Evolutionary conservation across 2,329 filamentous ascomycete species (phyloP).

Genomic region (Aspergillus neoniger): DNA sequence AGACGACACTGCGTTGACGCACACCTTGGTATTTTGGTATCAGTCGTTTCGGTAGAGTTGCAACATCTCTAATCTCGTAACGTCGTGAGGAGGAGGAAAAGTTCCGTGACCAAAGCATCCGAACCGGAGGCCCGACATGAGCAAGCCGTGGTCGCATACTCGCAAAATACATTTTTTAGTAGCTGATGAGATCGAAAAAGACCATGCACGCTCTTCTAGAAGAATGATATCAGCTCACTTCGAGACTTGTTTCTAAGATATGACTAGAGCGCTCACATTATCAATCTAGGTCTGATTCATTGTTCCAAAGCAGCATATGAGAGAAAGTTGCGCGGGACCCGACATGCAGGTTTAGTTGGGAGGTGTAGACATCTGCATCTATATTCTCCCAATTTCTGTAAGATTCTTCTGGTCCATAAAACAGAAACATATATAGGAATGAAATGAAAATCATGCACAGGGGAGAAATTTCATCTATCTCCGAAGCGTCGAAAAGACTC

Average conservation of each 20-base stretch:
- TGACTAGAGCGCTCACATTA: neutral
- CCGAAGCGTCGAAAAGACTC: too few relatives aligned
- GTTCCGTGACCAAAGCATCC: constrained; percentile 28
- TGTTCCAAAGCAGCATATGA: neutral
- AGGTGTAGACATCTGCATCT: neutral
- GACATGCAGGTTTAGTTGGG: neutral
- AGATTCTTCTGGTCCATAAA: neutral
- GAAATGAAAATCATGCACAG: neutral
- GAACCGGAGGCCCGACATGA: constrained; percentile 14
- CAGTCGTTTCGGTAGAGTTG: constrained; percentile 52
- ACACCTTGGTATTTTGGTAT: constrained; percentile 66
- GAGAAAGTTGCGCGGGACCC: neutral
- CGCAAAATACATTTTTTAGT: constrained; percentile 22
- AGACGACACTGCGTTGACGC: constrained; percentile 22
- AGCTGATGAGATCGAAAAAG: neutral
- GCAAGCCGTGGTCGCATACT: constrained; percentile 17
- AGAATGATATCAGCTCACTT: neutral
- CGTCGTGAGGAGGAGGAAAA: constrained; percentile 46
- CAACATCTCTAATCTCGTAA: constrained; percentile 48
- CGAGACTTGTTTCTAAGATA: neutral
- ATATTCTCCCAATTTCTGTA: neutral
- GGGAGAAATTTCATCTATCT: too few relatives aligned
- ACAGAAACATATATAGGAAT: neutral
- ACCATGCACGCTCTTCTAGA: neutral
- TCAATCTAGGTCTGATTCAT: neutral